phyloP scores from a whole-genome alignment of 108 stramenopile species.

The Cyclotella atomus region DNA sequence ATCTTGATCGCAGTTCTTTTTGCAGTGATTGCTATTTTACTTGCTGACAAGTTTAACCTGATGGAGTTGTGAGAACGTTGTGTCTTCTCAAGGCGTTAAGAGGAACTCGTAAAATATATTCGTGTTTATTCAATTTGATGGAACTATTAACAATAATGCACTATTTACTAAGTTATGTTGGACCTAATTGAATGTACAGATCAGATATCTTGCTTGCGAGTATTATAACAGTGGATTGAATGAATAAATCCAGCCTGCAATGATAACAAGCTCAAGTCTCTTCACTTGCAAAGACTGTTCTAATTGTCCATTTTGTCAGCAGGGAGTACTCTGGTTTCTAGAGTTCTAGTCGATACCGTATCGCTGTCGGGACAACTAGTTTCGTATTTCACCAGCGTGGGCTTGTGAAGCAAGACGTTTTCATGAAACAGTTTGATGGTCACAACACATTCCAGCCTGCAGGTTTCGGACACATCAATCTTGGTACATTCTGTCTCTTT shows the following conservation, averaged over 20 bases:
- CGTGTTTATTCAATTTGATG: not conserved
- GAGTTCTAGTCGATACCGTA: not conserved
- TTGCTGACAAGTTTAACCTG: slow-evolving; percentile 64
- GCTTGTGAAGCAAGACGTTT: not conserved
- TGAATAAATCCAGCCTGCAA: too few species aligned
- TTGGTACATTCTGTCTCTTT: slow-evolving; percentile 6
- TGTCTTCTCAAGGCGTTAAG: not conserved
- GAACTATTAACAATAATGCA: not conserved
- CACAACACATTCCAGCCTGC: not conserved
- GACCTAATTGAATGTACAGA: too few species aligned
- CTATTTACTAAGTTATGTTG: not conserved
- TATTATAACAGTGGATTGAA: too few species aligned
- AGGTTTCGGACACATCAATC: not conserved
- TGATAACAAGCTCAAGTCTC: too few species aligned
- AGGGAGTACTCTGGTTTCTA: not conserved
- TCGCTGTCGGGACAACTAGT: not conserved
- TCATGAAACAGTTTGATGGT: not conserved
- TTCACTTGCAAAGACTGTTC: not conserved
- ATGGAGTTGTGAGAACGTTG: slow-evolving; percentile 36
- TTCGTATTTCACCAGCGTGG: not conserved
- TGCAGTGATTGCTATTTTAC: slow-evolving; percentile 61
- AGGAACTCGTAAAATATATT: not conserved
- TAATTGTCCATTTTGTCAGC: not conserved
- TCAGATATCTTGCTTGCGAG: too few species aligned
- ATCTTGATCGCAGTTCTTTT: slow-evolving; percentile 59